Percentiles rank a stretch among this genome's conserved stretches.
Conservation (phyloP, 2,329 filamentous ascomycete species). For the Exophiala sideris region DNA sequence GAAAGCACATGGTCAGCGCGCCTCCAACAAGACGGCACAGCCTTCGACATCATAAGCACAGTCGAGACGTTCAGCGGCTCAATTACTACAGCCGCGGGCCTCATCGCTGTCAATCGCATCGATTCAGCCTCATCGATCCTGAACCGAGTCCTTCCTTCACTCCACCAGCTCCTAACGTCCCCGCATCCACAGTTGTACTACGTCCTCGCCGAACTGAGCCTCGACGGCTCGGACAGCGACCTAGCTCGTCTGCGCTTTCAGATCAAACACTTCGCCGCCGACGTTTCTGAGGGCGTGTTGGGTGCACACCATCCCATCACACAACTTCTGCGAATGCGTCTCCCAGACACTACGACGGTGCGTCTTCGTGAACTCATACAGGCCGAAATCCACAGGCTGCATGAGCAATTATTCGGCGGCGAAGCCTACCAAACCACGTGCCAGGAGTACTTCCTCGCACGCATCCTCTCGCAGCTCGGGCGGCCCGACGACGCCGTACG, state of each 20-base stretch:
- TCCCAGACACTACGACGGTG: background rate
- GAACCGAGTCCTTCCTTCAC: background rate
- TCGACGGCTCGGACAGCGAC: conserved; percentile 6
- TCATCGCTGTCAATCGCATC: conserved; percentile 7
- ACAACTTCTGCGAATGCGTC: conserved; percentile 2
- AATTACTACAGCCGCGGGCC: conserved; percentile 10
- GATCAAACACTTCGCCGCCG: conserved; percentile 6
- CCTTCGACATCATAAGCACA: background rate
- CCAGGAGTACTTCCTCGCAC: conserved; percentile 13
- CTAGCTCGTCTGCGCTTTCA: conserved; percentile 10
- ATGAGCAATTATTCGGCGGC: conserved; percentile 6
- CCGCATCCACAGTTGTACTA: conserved; percentile 13
- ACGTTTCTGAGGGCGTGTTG: conserved; percentile 2
- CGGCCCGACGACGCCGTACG: conserved; percentile 1
- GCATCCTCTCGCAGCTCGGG: conserved; percentile 10
- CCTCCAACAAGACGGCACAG: background rate
- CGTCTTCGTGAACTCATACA: conserved; percentile 14
- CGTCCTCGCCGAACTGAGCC: conserved; percentile 12
- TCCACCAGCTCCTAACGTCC: conserved; percentile 3
- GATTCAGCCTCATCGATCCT: conserved; percentile 13
- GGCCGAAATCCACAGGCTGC: conserved; percentile 10
- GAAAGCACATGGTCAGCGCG: conserved; percentile 9
- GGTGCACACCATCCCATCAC: conserved; percentile 12
- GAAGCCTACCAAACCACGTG: conserved; percentile 6
- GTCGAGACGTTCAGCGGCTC: conserved; percentile 10